Evolutionary conservation across 169 alveolate genomes (phyloP), one percentile per base, ranked within the genome.

Genomic region (Cytauxzoon felis): DNA sequence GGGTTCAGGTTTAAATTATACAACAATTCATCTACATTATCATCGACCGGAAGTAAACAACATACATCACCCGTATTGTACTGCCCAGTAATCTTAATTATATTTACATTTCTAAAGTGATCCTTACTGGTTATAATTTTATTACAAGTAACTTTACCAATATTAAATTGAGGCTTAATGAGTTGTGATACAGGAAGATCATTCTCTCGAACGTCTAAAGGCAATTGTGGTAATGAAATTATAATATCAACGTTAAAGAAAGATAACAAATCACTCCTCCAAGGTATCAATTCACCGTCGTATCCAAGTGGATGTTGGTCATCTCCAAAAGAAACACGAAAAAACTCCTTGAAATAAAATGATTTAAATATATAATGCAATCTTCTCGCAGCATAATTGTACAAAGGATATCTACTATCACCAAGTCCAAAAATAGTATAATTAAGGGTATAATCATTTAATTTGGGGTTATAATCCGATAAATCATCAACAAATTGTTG

Each of bases 241-340:
- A 34, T 5, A 45, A 45, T 26, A 45, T 30, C 27, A 50, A 50
- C 30, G 2, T 29, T 50, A 13, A 50, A 50, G 23, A 43, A 43
- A 11, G 45, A 38, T 13, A 56, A 52, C 56, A 72, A 34, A 8
- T 47, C 78, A 5, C 53, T 13, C 21, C 65, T 54, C 85, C 85
- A 75, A 36, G 71, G 33, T 23, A 64, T 30, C 32, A 65, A 65
- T 27, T 64, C 79, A 8, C 80, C 85, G 13, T 27, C 45, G 52
- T 64, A 59, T 19, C 85, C 85, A 63, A 75, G 43, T 5, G 85
- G 85, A 33, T 75, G 80, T 51, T 75, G 85, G 13, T 75, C 85
- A 30, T 75, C 85, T 9, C 85, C 85, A 21, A 52, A 48, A 4
- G 50, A 70, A 40, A 51, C 43, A 9, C 49, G 42, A 48, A 52